A percentile compares a stretch with the other conserved stretches of the same genome.
These are phyloP conservation scores for Dothidotthia symphoricarpi DNA, from an alignment of 2,329 filamentous ascomycete genomes.

Conservation along the genomic window DNA sequence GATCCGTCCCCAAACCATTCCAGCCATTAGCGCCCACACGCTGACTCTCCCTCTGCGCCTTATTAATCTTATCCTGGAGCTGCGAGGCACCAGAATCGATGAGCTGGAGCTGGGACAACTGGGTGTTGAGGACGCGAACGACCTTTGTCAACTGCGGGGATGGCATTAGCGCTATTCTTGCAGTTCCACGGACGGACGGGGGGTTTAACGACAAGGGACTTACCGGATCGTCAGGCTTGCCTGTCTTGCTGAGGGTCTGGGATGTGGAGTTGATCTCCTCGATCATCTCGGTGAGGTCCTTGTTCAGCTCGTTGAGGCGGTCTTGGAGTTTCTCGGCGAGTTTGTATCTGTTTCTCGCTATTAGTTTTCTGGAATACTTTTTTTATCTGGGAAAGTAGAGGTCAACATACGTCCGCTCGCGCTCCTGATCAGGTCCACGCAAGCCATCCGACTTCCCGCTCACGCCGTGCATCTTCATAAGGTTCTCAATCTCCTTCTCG, in stretches of 20 bases:
- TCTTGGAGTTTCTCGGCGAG: slow-evolving; percentile 90
- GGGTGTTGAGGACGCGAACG: slow-evolving; percentile 89
- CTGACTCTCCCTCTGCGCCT: slow-evolving; percentile 76
- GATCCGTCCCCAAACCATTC: slow-evolving; percentile 61
- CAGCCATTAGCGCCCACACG: slow-evolving; percentile 52
- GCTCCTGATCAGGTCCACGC: slow-evolving; percentile 88
- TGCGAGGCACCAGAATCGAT: slow-evolving; percentile 84
- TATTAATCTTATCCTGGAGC: slow-evolving; percentile 76
- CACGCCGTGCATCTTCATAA: slow-evolving; percentile 84
- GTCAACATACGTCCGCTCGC: slow-evolving; percentile 74
- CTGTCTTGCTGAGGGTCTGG: slow-evolving; percentile 82
- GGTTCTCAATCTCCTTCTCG: slow-evolving; percentile 84
- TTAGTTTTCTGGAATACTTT: slow-evolving; percentile 7
- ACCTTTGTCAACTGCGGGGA: slow-evolving; percentile 77
- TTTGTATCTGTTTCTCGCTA: slow-evolving; percentile 61
- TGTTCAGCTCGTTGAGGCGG: slow-evolving; percentile 87
- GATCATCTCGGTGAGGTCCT: slow-evolving; percentile 92
- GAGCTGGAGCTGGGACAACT: slow-evolving; percentile 86
- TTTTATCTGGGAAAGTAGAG: background rate
- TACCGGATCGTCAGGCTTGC: slow-evolving; percentile 59
- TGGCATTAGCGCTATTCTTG: slow-evolving; percentile 1
- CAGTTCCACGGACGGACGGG: background rate
- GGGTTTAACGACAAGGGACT: background rate
- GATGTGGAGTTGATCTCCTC: slow-evolving; percentile 96
- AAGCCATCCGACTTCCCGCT: slow-evolving; percentile 62